Base-by-base conservation (phyloP, 352 stramenopile genomes). In the Globisporangium emineosum region DNA sequence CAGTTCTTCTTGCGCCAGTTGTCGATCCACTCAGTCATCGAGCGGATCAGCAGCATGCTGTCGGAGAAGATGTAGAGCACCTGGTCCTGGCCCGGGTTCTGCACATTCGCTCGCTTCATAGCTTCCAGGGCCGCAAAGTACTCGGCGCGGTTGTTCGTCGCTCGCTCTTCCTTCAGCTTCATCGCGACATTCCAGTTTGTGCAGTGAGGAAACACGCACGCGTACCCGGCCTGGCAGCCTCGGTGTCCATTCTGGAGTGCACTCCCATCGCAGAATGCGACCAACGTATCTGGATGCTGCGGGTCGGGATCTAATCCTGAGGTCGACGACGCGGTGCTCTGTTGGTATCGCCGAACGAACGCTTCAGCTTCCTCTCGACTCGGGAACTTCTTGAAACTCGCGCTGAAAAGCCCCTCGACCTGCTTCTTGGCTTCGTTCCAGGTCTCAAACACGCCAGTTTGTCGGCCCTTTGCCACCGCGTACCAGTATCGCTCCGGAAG, bases 251-350 rank as follows among this genome's bases (percentile, higher is more conserved):
- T 91, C 43, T 85, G 60, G 21, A 92, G 65, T 2, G 83, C 85
- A 47, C 81, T 91, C 0, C 81, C 85, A 63, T 90, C 85, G 65
- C 85, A 94, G 45, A 94, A 94, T 0, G 82, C 83, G n/a, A 91
- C 81, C 19, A 92, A 75, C 23, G 76, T 80, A 12, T 72, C 69
- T 0, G 72, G 58, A 27, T 89, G 72, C 35, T 78, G 73, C 0
- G 81, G 84, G 30, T 90, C 72, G 19, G 76, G 76, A 40, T 86
- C 70, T 0, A 53, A 45, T 35, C n/a, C 25, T n/a, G 49, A 30
- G 1, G 13, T 12, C 2, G 61, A 59, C 0, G 6, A 3, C 12
- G 3, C 27, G 0, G 65, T 66, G 1, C 52, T 17, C 54, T 49
- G 37, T 53, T 53, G n/a, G 15, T 83, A 64, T 23, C 17, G 40